A percentile compares a stretch with the other conserved stretches of the same genome.
Evolutionary conservation across 305 asterid species (phyloP).

Genomic region (Fraxinus platypoda): DNA sequence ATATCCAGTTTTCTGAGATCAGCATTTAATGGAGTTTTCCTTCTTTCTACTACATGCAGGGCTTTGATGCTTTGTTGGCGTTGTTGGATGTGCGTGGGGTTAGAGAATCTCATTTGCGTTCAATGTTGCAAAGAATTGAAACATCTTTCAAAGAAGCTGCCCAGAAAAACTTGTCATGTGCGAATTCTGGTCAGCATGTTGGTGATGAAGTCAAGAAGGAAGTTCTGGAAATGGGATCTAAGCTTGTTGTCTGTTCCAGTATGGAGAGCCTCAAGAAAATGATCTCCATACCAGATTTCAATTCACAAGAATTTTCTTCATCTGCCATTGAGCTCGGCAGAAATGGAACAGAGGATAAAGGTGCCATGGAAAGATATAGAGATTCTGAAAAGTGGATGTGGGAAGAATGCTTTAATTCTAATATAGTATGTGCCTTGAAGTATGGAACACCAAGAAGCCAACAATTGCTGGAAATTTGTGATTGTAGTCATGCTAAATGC

Average conservation of each 20-base stretch:
- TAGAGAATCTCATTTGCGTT: conserved; percentile 81
- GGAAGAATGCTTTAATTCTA: conserved; percentile 59
- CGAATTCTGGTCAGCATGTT: conserved; percentile 20
- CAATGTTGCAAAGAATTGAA: conserved; percentile 74
- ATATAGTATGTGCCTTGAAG: conserved; percentile 41
- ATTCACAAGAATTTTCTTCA: conserved; percentile 32
- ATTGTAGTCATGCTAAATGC: conserved; percentile 44
- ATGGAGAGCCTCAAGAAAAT: conserved; percentile 30
- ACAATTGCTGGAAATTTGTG: conserved; percentile 58
- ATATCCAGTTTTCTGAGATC: neutral
- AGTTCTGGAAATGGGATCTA: conserved; percentile 29
- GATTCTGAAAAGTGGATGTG: conserved; percentile 73
- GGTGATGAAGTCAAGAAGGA: conserved; percentile 30
- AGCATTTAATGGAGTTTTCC: neutral
- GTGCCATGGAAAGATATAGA: conserved; percentile 41
- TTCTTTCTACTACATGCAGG: conserved; percentile 44
- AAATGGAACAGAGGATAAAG: conserved; percentile 37
- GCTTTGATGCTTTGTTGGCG: conserved; percentile 67
- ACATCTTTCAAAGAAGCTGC: conserved; percentile 57
- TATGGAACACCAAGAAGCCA: conserved; percentile 43
- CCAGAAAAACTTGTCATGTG: conserved; percentile 27
- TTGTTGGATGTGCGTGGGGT: conserved; percentile 83
- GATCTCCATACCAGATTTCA: conserved; percentile 18
- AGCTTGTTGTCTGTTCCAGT: conserved; percentile 25
- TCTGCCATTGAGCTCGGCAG: conserved; percentile 28